Percentiles rank a stretch among this genome's conserved stretches.
These are phyloP conservation scores for Fusarium sp. DNA, from an alignment of 2,329 filamentous ascomycete genomes.

Conservation along the genomic window DNA sequence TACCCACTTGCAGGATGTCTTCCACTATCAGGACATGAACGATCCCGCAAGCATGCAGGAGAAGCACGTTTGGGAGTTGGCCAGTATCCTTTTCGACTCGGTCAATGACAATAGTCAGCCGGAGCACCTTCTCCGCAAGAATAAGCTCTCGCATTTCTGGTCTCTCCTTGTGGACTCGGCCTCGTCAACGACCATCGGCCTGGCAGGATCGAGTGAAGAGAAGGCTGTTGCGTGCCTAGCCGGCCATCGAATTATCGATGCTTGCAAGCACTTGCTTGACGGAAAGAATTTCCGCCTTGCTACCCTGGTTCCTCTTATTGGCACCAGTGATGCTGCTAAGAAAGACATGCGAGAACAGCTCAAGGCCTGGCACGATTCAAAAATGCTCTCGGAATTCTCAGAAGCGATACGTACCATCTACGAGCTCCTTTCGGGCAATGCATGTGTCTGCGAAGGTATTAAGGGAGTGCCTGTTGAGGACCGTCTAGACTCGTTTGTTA, in stretches of 20 bases:
- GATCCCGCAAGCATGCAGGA: conserved; percentile 69
- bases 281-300: conserved; percentile 86
- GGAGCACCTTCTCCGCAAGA: conserved; percentile 62
- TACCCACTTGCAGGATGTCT: conserved; percentile 52
- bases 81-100: conserved; percentile 88
- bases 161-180: conserved; percentile 72
- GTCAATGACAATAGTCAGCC: conserved; percentile 57
- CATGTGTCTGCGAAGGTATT: conserved; percentile 84
- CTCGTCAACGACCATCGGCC: conserved; percentile 65
- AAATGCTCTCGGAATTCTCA: conserved; percentile 87
- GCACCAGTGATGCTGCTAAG: conserved; percentile 75
- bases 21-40: conserved; percentile 55
- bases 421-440: conserved; percentile 88
- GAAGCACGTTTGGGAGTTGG: conserved; percentile 84
- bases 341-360: conserved; percentile 84
- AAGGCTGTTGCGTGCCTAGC: conserved; percentile 85
- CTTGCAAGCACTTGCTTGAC: conserved; percentile 81
- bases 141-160: conserved; percentile 76
- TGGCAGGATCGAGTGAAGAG: conserved; percentile 77
- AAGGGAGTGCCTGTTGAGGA: conserved; percentile 81
- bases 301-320: conserved; percentile 85
- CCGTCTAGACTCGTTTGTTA: conserved; percentile 80
- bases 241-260: conserved; percentile 81
- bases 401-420: conserved; percentile 88
- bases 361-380: conserved; percentile 83